phyloP scores from a whole-genome alignment of 805 yeast genomes.

The Wickerhamomyces mucosus region DNA sequence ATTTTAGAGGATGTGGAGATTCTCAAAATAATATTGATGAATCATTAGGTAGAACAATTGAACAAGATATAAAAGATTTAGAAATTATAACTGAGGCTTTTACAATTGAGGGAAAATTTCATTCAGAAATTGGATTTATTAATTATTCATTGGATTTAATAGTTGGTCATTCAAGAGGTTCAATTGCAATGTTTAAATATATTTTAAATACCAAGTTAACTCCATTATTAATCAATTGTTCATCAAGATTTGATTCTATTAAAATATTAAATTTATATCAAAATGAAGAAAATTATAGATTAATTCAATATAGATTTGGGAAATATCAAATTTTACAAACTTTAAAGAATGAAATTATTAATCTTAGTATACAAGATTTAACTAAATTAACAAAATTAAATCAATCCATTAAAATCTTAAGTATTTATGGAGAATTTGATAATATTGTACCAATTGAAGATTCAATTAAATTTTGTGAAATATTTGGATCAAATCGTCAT shows the following conservation, averaged over 20 bases:
- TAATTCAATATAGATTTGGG: constrained; percentile 42
- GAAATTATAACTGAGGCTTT: constrained; percentile 30
- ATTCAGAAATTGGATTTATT: constrained; percentile 24
- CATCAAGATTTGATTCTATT: constrained; percentile 48
- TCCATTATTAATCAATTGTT: constrained; percentile 51
- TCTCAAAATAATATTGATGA: constrained; percentile 36
- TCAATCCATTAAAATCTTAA: constrained; percentile 41
- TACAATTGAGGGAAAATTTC: constrained; percentile 16
- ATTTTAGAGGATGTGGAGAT: constrained; percentile 79
- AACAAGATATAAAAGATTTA: constrained; percentile 63
- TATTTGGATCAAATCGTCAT: constrained; percentile 45
- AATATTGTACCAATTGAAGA: constrained; percentile 56
- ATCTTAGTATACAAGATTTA: constrained; percentile 41
- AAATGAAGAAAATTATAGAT: constrained; percentile 23
- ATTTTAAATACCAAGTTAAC: constrained; percentile 36
- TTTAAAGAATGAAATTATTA: constrained; percentile 39
- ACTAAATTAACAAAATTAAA: constrained; percentile 31
- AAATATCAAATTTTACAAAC: constrained; percentile 31
- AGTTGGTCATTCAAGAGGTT: constrained; percentile 77
- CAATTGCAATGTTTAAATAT: constrained; percentile 68
- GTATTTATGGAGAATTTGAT: constrained; percentile 67
- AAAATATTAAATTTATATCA: constrained; percentile 9
- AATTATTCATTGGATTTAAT: constrained; percentile 55
- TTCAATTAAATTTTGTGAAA: constrained; percentile 46
- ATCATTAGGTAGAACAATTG: constrained; percentile 46